Evolutionary conservation across 768 basidiomycete genomes (phyloP).

Genomic region (Pulveroboletus sp.): DNA sequence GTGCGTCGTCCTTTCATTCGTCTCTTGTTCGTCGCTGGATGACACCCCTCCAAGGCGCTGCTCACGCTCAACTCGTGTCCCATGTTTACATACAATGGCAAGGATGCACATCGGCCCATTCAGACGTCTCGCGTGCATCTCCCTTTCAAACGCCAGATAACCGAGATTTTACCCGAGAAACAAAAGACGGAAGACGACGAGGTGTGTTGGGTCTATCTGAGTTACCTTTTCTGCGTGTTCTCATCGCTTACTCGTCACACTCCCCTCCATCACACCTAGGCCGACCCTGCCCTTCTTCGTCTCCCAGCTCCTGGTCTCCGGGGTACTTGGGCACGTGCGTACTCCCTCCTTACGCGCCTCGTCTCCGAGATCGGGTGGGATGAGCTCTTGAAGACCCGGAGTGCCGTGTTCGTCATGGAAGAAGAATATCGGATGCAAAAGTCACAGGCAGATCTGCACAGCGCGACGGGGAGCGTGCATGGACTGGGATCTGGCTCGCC

Average conservation of each 20-base stretch:
- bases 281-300: constrained; percentile 90
- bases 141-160: constrained; percentile 80
- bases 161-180: constrained; percentile 85
- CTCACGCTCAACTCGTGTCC: constrained; percentile 98
- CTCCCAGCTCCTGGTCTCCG: constrained; percentile 90
- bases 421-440: constrained; percentile 99
- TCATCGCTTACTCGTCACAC: neutral
- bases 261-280: constrained; percentile 38
- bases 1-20: constrained; percentile 15
- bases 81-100: constrained; percentile 99
- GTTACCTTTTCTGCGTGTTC: neutral
- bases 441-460: constrained; percentile 63
- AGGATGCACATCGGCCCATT: constrained; percentile 85
- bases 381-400: constrained; percentile 92
- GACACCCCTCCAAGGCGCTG: constrained; percentile 46
- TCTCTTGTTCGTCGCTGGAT: neutral
- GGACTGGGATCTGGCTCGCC: constrained; percentile 26
- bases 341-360: constrained; percentile 82
- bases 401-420: constrained; percentile 97
- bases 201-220: constrained; percentile 32
- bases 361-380: constrained; percentile 98
- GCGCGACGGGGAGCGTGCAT: constrained; percentile 20
- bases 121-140: constrained; percentile 77
- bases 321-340: constrained; percentile 95
- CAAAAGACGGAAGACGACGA: constrained; percentile 82